These are phyloP conservation scores for Tuber melanosporum DNA, from an alignment of 495 filamentous ascomycete genomes.

Conservation along the genomic window DNA sequence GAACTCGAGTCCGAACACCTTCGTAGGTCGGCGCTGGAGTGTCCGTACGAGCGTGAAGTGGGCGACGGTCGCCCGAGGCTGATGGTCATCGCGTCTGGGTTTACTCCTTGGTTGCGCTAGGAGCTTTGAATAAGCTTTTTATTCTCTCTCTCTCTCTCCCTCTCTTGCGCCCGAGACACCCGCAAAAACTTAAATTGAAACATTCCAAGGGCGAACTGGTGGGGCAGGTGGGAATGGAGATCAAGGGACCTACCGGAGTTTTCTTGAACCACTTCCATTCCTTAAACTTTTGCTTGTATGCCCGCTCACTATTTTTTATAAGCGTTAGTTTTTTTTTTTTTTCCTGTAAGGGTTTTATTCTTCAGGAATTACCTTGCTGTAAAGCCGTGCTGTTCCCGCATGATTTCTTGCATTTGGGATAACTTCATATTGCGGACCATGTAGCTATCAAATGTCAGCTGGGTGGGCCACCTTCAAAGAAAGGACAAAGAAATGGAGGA, in stretches of 20 bases:
- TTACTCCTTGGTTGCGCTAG: constrained; percentile 25
- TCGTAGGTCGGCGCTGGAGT: constrained; percentile 21
- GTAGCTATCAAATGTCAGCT: constrained; percentile 31
- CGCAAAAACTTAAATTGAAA: background rate
- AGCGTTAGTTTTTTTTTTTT: constrained; percentile 16
- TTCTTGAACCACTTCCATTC: constrained; percentile 42
- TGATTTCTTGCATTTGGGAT: constrained; percentile 31
- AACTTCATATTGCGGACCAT: constrained; percentile 40
- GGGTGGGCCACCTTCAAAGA: constrained; percentile 5
- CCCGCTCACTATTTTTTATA: constrained; percentile 30
- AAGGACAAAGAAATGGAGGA: constrained; percentile 9
- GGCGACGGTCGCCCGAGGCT: background rate
- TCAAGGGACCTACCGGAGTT: constrained; percentile 33
- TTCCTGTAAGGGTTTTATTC: background rate
- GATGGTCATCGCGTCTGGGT: constrained; percentile 20
- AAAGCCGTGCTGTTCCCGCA: constrained; percentile 34
- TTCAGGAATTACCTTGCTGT: constrained; percentile 29
- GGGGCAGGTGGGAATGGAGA: background rate
- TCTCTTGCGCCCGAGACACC: background rate
- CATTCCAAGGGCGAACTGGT: background rate
- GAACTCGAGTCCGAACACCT: constrained; percentile 29
- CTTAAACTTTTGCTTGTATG: constrained; percentile 42
- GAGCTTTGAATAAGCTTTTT: constrained; percentile 27
- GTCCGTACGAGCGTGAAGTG: background rate
- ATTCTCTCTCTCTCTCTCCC: constrained; percentile 1